Evolutionary conservation across 2,329 filamentous ascomycete genomes (phyloP).

Genomic region (Stagonosporopsis rhizophila): DNA sequence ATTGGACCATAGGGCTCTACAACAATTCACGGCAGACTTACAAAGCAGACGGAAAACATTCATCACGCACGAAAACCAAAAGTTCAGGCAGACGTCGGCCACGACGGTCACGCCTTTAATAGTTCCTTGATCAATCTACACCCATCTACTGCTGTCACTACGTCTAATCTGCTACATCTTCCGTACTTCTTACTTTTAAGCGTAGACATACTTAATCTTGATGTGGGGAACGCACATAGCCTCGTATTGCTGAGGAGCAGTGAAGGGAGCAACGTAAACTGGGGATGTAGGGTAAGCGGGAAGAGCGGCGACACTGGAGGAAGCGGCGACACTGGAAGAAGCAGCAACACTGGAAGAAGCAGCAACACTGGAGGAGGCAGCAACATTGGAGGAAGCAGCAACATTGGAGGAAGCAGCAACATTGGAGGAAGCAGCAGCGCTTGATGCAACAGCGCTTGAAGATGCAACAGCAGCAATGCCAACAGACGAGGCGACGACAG

Average conservation of each 20-base stretch:
- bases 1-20: conserved; percentile 16
- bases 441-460: conserved; percentile 17
- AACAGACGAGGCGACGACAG: conserved; percentile 27
- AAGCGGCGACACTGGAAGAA: not conserved
- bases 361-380: conserved; percentile 22
- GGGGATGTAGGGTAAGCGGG: conserved; percentile 31
- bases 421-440: conserved; percentile 4
- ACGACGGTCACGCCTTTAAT: conserved; percentile 24
- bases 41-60: conserved; percentile 26
- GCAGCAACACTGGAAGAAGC: conserved; percentile 13
- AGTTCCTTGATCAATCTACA: conserved; percentile 25
- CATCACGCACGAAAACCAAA: conserved; percentile 28
- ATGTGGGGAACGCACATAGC: conserved; percentile 26
- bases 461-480: conserved; percentile 20
- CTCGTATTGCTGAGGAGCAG: conserved; percentile 25
- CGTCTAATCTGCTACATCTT: conserved; percentile 26
- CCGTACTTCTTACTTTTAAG: conserved; percentile 27
- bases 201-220: conserved; percentile 28
- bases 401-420: conserved; percentile 1
- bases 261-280: conserved; percentile 29
- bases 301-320: conserved; percentile 15
- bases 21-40: conserved; percentile 22
- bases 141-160: conserved; percentile 28
- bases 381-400: conserved; percentile 6
- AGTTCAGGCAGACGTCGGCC: conserved; percentile 24